Conservation (phyloP, 768 basidiomycete genomes). For the Vararia minispora region DNA sequence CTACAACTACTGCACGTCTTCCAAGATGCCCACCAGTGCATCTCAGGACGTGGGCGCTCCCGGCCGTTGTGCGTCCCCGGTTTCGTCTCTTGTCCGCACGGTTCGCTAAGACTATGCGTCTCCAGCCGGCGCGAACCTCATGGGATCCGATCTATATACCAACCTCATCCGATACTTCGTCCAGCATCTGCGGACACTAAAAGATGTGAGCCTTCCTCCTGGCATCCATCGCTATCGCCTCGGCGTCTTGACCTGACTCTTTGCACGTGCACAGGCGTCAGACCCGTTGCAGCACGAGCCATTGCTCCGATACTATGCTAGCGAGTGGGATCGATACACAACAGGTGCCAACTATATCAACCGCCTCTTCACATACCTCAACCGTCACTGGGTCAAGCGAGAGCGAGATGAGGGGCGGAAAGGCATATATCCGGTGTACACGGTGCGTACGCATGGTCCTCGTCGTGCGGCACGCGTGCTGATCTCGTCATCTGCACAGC, state of each 20-base stretch:
- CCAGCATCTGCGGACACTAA: conserved; percentile 57
- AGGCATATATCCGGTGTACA: conserved; percentile 92
- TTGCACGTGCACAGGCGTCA: conserved; percentile 40
- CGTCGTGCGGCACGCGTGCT: background rate
- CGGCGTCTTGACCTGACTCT: conserved; percentile 3
- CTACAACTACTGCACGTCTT: conserved; percentile 96
- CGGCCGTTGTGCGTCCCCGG: conserved; percentile 43
- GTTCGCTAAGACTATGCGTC: conserved; percentile 5
- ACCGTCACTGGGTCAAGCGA: conserved; percentile 98
- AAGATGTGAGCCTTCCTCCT: conserved; percentile 36
- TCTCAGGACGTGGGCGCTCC: conserved; percentile 27
- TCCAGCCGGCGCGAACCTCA: conserved; percentile 82
- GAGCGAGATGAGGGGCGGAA: conserved; percentile 96
- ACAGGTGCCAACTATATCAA: conserved; percentile 97
- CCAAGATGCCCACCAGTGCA: conserved; percentile 52
- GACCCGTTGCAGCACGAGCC: conserved; percentile 79
- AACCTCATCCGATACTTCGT: conserved; percentile 89
- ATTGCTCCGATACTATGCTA: conserved; percentile 81
- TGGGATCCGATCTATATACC: conserved; percentile 96
- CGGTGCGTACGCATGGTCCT: conserved; percentile 40
- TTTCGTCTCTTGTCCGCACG: background rate
- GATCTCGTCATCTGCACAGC: conserved; percentile 28
- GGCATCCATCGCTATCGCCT: conserved; percentile 18
- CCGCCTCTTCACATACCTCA: conserved; percentile 93
- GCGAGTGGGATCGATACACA: conserved; percentile 94